Evolutionary conservation across 2,329 filamentous ascomycete genomes (phyloP).

Genomic region (Fonsecaea nubica): DNA sequence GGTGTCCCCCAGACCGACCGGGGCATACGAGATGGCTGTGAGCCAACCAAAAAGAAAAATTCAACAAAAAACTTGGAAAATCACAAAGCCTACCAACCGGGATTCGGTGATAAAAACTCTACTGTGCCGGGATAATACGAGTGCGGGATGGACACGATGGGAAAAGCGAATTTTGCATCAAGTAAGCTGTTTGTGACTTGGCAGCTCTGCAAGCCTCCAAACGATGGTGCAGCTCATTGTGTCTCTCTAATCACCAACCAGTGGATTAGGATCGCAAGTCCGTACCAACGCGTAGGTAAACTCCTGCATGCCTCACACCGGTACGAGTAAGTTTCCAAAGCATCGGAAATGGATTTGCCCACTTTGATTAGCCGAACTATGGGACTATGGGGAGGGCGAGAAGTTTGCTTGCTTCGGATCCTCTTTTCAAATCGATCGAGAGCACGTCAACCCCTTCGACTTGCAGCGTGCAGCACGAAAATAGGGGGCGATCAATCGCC

Average conservation of each 20-base stretch:
- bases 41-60: background rate
- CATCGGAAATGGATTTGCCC: conserved; percentile 6
- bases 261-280: background rate
- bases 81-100: conserved; percentile 7
- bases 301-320: background rate
- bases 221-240: conserved; percentile 14
- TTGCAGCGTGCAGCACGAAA: background rate
- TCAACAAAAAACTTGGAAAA: background rate
- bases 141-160: conserved; percentile 17
- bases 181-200: conserved; percentile 7
- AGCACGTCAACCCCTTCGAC: conserved; percentile 19
- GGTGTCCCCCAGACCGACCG: background rate
- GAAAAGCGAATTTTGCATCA: background rate
- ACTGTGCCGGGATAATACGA: conserved; percentile 1
- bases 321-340: background rate
- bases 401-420: conserved; percentile 13
- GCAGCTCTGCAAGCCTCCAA: conserved; percentile 9
- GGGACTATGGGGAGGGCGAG: conserved; percentile 14
- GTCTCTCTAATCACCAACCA: conserved; percentile 6
- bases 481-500: conserved; percentile 30
- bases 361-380: conserved; percentile 10
- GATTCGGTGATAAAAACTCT: conserved; percentile 11
- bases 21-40: background rate
- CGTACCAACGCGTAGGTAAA: background rate
- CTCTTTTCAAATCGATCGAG: conserved; percentile 22